These are phyloP conservation scores for Pseudocercospora crystallina DNA, from an alignment of 2,329 filamentous ascomycete genomes.

Conservation along the genomic window DNA sequence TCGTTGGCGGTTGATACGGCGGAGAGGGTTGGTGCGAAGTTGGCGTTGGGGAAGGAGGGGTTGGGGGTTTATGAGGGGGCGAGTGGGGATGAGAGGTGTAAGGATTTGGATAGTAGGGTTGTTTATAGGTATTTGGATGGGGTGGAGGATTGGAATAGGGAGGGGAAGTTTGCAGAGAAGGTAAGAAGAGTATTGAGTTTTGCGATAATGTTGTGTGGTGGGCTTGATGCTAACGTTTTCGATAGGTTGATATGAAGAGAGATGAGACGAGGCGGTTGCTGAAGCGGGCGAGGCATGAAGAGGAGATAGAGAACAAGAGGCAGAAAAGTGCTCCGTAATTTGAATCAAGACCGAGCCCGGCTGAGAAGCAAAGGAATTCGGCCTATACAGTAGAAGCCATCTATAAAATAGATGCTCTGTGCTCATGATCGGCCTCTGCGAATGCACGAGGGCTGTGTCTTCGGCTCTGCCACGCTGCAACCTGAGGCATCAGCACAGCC, in stretches of 20 bases:
- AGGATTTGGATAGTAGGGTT: slow-evolving; percentile 57
- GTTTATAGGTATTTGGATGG: slow-evolving; percentile 59
- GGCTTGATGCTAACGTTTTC: too few relatives aligned
- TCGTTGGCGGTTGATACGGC: slow-evolving; percentile 56
- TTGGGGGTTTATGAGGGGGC: slow-evolving; percentile 54
- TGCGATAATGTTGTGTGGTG: too few relatives aligned
- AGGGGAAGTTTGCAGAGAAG: slow-evolving; percentile 26
- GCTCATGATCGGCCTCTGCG: too few relatives aligned
- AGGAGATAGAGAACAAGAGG: slow-evolving; percentile 7
- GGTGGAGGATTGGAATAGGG: slow-evolving; percentile 49
- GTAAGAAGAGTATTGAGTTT: slow-evolving; percentile 7
- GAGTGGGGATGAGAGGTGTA: slow-evolving; percentile 52
- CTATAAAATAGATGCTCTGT: too few relatives aligned
- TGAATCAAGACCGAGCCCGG: too few relatives aligned
- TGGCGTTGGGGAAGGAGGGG: slow-evolving; percentile 52
- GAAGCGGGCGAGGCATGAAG: slow-evolving; percentile 23
- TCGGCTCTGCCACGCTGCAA: too few relatives aligned
- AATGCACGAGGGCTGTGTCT: too few relatives aligned
- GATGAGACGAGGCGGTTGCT: slow-evolving; percentile 30
- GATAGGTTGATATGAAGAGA: slow-evolving; percentile 24
- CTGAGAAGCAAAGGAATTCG: too few relatives aligned
- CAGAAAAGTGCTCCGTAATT: background rate
- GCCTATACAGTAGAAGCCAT: too few relatives aligned
- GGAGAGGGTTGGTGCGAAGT: slow-evolving; percentile 50
- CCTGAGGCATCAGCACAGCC: too few relatives aligned